These are phyloP conservation scores for Scutellaria minor DNA, from an alignment of 257 asterid species.

Conservation along the genomic window DNA sequence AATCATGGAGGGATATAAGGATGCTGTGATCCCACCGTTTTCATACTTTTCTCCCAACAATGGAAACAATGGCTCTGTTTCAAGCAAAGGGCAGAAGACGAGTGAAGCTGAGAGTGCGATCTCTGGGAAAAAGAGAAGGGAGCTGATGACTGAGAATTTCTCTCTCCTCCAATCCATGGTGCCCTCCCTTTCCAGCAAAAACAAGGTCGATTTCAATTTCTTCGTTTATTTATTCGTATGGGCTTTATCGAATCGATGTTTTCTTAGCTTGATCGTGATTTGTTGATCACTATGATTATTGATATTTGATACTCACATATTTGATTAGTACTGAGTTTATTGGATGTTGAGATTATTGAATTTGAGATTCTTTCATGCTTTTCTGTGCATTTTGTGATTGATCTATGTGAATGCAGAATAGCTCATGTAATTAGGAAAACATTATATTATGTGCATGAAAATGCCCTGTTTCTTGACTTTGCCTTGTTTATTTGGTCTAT, in stretches of 20 bases:
- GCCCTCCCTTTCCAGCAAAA: slow-evolving; percentile 45
- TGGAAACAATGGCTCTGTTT: slow-evolving; percentile 27
- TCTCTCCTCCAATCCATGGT: slow-evolving; percentile 61
- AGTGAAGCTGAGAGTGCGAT: slow-evolving; percentile 9
- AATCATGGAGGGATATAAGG: slow-evolving; percentile 62
- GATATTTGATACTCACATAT: neutral
- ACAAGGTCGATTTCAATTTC: slow-evolving; percentile 49
- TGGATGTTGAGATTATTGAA: neutral
- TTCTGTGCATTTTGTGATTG: neutral
- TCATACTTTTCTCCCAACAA: slow-evolving; percentile 40
- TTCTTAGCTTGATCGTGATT: neutral
- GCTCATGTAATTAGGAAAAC: no score
- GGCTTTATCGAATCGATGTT: neutral
- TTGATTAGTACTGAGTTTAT: slow-evolving; percentile 10
- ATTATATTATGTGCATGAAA: neutral
- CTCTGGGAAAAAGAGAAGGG: slow-evolving; percentile 48
- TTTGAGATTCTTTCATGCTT: no score
- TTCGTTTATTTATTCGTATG: neutral
- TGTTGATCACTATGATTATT: neutral
- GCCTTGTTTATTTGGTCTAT: neutral
- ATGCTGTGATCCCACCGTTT: slow-evolving; percentile 52
- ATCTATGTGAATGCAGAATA: no score
- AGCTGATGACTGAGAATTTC: slow-evolving; percentile 43
- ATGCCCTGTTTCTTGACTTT: slow-evolving; percentile 17
- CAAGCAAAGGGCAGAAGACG: slow-evolving; percentile 31